Base-by-base conservation (phyloP, 106 monocot species). In the Xerophyta viscosa region DNA sequence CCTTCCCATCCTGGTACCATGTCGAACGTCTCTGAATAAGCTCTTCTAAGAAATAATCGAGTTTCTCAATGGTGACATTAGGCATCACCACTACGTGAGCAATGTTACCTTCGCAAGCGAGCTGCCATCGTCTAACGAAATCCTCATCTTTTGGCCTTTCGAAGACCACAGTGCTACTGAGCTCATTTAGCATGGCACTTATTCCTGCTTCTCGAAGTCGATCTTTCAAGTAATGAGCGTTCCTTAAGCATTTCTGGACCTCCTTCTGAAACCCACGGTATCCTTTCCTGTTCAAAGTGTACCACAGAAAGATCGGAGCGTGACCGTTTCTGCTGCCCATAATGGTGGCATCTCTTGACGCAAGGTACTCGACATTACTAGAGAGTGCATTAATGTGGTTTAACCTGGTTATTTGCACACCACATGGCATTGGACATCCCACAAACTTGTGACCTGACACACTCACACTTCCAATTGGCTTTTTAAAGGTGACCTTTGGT, bases 81-180 rank as follows among this genome's bases (percentile, higher is more conserved):
- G 96, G 96, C 96, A 98, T 98, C 53, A 98, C 96, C 25, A 89
- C 89, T 3, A 90, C 89, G 55, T 98, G 96, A 14, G 96, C 96
- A 17, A 89, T 86, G 30, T 55, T 79, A 2, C 89, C 96, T 56
- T 89, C 61, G 15, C 96, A 86, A 22, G 96, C 89, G 3, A 89
- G 82, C 69, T 98, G 96, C 96, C 96, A 90, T 14, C 81, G 31
- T 0, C 82, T 69, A 15, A 89, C 68, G 52, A 98, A 90, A 33
- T 86, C 79, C 37, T 90, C 89, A 10, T 79, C 85, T 50, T 65
- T 70, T 0, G 96, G 89, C 62, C 96, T 72, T 67, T 98, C 89
- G 17, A 98, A 78, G 36, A 98, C 96, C 23, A 89, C 96, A 0
- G 89, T 98, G 74, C 96, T 98, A 31, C 96, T 89, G 22, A 98